Percentiles rank a stretch among this genome's conserved stretches.
Conservation (phyloP, 306 rosid genomes). For the Cucurbita maxima region DNA sequence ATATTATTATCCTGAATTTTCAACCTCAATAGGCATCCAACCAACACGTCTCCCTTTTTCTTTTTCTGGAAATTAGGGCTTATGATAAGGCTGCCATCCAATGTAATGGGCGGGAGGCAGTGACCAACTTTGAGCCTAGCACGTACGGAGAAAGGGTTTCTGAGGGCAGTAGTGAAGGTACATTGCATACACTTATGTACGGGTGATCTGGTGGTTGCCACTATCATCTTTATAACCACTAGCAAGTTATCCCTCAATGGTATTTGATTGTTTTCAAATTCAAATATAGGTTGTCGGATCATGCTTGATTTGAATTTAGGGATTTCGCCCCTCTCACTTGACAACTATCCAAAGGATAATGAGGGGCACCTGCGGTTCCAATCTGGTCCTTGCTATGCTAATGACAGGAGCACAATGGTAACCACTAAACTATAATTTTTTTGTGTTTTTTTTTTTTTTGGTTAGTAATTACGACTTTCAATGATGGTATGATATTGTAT, state of each 20-base stretch:
- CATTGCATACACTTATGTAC: background rate
- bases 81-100: conserved; percentile 95
- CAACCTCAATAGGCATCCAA: conserved; percentile 55
- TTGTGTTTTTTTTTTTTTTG: too few relatives aligned
- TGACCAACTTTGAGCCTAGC: conserved; percentile 88
- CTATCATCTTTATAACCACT: background rate
- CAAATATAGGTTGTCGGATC: conserved; percentile 40
- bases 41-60: conserved; percentile 65
- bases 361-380: conserved; percentile 40
- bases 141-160: conserved; percentile 53
- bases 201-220: background rate
- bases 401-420: conserved; percentile 53
- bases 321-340: conserved; percentile 50
- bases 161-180: conserved; percentile 48
- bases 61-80: conserved; percentile 90
- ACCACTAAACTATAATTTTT: background rate
- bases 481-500: too few relatives aligned
- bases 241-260: background rate
- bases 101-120: conserved; percentile 95
- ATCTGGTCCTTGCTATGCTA: conserved; percentile 23
- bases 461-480: too few relatives aligned
- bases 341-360: conserved; percentile 31
- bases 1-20: conserved; percentile 59
- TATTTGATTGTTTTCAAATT: conserved; percentile 4
- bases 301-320: conserved; percentile 91